A percentile compares a stretch with the other conserved stretches of the same genome.
phyloP scores from a whole-genome alignment of 192 early-diverging fungal species.

The Coemansia sp. region DNA sequence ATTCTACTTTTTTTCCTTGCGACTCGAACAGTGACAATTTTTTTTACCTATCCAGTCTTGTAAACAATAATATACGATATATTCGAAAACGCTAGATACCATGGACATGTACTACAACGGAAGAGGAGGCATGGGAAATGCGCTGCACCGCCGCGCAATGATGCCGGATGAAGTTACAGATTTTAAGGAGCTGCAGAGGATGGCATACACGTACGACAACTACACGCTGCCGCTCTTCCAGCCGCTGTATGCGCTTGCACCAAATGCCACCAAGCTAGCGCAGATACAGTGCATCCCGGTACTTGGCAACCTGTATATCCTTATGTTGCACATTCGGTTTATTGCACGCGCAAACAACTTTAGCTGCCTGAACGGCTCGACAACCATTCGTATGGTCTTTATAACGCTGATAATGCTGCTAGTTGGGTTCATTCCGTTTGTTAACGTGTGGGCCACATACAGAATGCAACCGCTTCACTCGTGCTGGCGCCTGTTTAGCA shows the following conservation, averaged over 20 bases:
- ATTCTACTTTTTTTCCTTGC: neutral
- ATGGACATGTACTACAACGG: neutral
- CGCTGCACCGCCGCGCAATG: slow-evolving; percentile 17
- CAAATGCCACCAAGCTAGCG: slow-evolving; percentile 43
- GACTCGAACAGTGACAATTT: neutral
- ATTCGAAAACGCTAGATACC: neutral
- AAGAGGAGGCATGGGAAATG: neutral
- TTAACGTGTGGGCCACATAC: slow-evolving; percentile 41
- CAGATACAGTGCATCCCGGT: slow-evolving; percentile 50
- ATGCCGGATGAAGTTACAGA: slow-evolving; percentile 22
- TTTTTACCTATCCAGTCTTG: too few relatives aligned
- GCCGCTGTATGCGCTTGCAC: slow-evolving; percentile 17
- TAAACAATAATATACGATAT: neutral
- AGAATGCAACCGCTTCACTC: slow-evolving; percentile 32
- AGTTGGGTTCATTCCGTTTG: slow-evolving; percentile 45
- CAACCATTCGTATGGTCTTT: slow-evolving; percentile 22
- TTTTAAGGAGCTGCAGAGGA: slow-evolving; percentile 34
- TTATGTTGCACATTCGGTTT: slow-evolving; percentile 23
- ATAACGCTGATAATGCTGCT: slow-evolving; percentile 17
- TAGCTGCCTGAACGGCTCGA: slow-evolving; percentile 20
- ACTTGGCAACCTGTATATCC: slow-evolving; percentile 39
- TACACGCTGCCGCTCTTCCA: slow-evolving; percentile 39
- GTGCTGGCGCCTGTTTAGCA: slow-evolving; percentile 46
- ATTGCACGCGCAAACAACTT: slow-evolving; percentile 25
- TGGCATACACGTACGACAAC: slow-evolving; percentile 45